phyloP scores from a whole-genome alignment of 2,329 filamentous ascomycete species.

The Aschersonia sp. region DNA sequence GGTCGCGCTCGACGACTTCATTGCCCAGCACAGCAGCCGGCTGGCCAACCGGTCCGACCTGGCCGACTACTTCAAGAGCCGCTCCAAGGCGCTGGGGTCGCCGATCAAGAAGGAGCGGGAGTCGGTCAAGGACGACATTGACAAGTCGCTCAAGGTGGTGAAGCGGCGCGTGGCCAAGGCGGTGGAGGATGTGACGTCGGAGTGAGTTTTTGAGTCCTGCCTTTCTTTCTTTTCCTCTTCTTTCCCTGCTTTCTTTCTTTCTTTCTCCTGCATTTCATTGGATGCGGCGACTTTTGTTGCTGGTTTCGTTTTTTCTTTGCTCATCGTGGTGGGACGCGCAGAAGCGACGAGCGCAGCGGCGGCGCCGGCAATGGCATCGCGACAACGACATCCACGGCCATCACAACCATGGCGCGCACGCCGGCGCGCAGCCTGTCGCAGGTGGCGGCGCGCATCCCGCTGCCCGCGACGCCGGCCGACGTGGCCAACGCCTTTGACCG shows the following conservation, averaged over 20 bases:
- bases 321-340: constrained; percentile 3
- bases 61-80: constrained; percentile 61
- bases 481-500: constrained; percentile 66
- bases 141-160: constrained; percentile 27
- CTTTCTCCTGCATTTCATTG: not conserved
- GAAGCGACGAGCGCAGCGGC: constrained; percentile 18
- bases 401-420: constrained; percentile 32
- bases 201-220: constrained; percentile 21
- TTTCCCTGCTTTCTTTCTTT: not conserved
- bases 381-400: no score
- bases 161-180: constrained; percentile 30
- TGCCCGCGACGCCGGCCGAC: constrained; percentile 68
- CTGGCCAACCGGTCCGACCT: constrained; percentile 50
- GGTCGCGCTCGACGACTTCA: constrained; percentile 55
- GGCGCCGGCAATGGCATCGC: no score
- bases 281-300: not conserved
- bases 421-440: constrained; percentile 37
- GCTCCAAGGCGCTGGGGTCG: constrained; percentile 42
- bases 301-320: not conserved
- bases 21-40: constrained; percentile 51
- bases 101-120: constrained; percentile 44
- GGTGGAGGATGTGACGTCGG: constrained; percentile 28
- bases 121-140: constrained; percentile 19
- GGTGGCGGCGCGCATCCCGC: constrained; percentile 45
- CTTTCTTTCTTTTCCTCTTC: not conserved